Conservation (phyloP, 2,329 filamentous ascomycete genomes). For the Blastomyces gilchristii region DNA sequence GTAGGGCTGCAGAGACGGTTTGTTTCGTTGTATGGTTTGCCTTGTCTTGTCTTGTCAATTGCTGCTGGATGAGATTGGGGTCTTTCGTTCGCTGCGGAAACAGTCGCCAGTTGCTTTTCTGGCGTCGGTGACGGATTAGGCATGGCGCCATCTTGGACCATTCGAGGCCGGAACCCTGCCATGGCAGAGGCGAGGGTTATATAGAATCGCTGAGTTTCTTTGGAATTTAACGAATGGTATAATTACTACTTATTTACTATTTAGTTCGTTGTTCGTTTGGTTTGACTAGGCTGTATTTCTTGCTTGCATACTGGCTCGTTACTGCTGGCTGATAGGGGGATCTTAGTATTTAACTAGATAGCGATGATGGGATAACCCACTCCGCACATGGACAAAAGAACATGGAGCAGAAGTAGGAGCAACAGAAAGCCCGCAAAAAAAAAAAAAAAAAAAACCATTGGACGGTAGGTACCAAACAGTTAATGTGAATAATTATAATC, state of each 20-base stretch:
- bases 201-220: too few relatives aligned
- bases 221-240: too few relatives aligned
- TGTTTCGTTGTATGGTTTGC: background rate
- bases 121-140: conserved; percentile 6
- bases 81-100: background rate
- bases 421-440: background rate
- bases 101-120: background rate
- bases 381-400: background rate
- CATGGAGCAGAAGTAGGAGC: background rate
- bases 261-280: background rate
- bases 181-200: too few relatives aligned
- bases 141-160: background rate
- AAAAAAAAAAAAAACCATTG: background rate
- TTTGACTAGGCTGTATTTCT: background rate
- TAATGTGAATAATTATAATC: background rate
- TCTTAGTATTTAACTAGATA: too few relatives aligned
- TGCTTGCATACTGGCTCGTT: background rate
- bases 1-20: background rate
- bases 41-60: background rate
- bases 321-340: too few relatives aligned
- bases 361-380: too few relatives aligned
- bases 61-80: background rate
- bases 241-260: background rate
- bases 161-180: background rate
- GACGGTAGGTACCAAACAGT: background rate